These are phyloP conservation scores for Suhomyces kilbournensis DNA, from an alignment of 805 yeast species.

Conservation along the genomic window DNA sequence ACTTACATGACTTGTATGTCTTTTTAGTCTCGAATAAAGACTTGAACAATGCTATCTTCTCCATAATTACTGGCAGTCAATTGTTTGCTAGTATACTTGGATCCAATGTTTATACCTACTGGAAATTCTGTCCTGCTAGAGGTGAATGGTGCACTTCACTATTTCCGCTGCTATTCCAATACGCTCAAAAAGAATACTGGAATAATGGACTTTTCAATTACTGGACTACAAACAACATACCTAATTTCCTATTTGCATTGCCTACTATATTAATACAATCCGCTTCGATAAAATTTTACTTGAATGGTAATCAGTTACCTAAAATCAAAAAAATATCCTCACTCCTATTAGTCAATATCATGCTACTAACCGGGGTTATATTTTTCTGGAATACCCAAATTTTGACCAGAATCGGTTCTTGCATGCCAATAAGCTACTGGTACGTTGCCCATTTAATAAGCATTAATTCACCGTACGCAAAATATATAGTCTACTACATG, in stretches of 20 bases:
- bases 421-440: conserved; percentile 77
- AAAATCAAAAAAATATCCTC: conserved; percentile 30
- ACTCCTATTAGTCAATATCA: conserved; percentile 38
- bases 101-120: conserved; percentile 54
- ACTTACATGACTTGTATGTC: conserved; percentile 51
- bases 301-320: conserved; percentile 30
- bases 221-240: conserved; percentile 79
- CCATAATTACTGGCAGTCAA: conserved; percentile 55
- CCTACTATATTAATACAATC: conserved; percentile 59
- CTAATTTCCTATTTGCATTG: conserved; percentile 72
- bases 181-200: conserved; percentile 84
- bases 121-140: conserved; percentile 61
- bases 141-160: conserved; percentile 72
- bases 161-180: conserved; percentile 61
- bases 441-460: conserved; percentile 45
- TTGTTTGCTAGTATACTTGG: conserved; percentile 46
- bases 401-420: conserved; percentile 72
- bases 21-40: conserved; percentile 14
- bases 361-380: conserved; percentile 49
- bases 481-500: conserved; percentile 41
- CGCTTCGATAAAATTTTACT: conserved; percentile 39
- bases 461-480: conserved; percentile 12
- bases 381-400: conserved; percentile 83
- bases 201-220: conserved; percentile 74
- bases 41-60: conserved; percentile 17